Percentiles rank a stretch among this genome's conserved stretches.
phyloP scores from a whole-genome alignment of 129 eudicot species.

The Cynara cardunculus region DNA sequence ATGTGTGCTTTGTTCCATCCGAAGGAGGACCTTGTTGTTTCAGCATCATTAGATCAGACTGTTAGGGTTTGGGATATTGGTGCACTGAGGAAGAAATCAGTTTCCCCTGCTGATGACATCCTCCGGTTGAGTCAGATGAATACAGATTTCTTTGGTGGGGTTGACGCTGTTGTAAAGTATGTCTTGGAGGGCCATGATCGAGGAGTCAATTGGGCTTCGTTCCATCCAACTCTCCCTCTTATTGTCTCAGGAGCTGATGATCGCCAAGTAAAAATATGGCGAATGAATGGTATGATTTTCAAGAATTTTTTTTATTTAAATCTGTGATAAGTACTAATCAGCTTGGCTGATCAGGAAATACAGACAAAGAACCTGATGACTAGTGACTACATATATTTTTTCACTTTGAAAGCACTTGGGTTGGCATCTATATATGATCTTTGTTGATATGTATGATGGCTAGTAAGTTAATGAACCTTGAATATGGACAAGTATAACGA shows the following conservation, averaged over 20 bases:
- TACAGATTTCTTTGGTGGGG: conserved; percentile 59
- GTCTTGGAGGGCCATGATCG: conserved; percentile 65
- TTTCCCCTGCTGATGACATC: conserved; percentile 63
- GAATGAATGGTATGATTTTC: conserved; percentile 53
- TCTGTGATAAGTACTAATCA: neutral
- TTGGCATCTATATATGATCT: too few species aligned
- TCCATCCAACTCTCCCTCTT: conserved; percentile 58
- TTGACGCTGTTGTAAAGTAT: conserved; percentile 65
- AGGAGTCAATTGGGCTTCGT: conserved; percentile 67
- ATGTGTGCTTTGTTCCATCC: conserved; percentile 3
- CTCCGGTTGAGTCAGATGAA: conserved; percentile 59
- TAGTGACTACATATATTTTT: neutral
- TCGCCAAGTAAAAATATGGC: conserved; percentile 64
- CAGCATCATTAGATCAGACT: conserved; percentile 69
- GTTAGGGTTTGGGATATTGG: conserved; percentile 78
- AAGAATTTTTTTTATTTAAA: neutral
- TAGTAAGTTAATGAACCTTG: too few species aligned
- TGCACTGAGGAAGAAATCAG: conserved; percentile 60
- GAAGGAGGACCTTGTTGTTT: conserved; percentile 52
- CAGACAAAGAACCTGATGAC: neutral
- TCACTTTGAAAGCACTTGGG: too few species aligned
- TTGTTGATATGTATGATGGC: too few species aligned
- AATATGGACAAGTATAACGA: too few species aligned
- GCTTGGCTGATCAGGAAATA: neutral
- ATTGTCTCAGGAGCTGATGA: conserved; percentile 69